A percentile compares a stretch with the other conserved stretches of the same genome.
These are phyloP conservation scores for Selaginella moellendorffii DNA, from an alignment of 75 land plant species.

Conservation along the genomic window DNA sequence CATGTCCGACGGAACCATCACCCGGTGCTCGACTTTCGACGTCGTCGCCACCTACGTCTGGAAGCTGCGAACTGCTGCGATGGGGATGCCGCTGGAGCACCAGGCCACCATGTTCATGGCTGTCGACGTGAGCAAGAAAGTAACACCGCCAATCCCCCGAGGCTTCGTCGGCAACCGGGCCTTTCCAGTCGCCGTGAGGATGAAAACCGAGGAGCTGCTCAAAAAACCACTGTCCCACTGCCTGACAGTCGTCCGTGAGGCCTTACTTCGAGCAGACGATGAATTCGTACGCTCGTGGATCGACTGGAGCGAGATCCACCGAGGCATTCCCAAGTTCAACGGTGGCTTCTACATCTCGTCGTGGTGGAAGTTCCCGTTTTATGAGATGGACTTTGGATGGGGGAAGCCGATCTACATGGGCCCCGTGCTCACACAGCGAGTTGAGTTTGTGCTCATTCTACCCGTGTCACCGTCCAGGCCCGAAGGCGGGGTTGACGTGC, in stretches of 20 bases:
- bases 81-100: constrained; percentile 12
- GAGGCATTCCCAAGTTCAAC: neutral
- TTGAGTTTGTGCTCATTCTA: constrained; percentile 45
- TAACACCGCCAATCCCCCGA: constrained; percentile 27
- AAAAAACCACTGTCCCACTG: constrained; percentile 23
- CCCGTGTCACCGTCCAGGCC: constrained; percentile 3
- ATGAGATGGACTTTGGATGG: constrained; percentile 45
- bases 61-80: constrained; percentile 35
- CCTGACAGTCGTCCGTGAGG: constrained; percentile 27
- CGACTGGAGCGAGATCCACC: neutral
- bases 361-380: constrained; percentile 62
- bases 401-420: constrained; percentile 49
- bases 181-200: constrained; percentile 27
- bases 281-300: constrained; percentile 20
- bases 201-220: constrained; percentile 15
- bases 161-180: constrained; percentile 41
- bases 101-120: constrained; percentile 31
- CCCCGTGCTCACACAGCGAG: constrained; percentile 34
- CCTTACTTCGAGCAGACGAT: constrained; percentile 17
- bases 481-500: neutral
- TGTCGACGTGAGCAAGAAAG: constrained; percentile 30
- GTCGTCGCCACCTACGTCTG: constrained; percentile 38
- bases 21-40: constrained; percentile 34
- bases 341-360: constrained; percentile 15
- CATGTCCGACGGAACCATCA: constrained; percentile 8